phyloP scores from a whole-genome alignment of 2,329 filamentous ascomycete genomes.

The Botrytis aclada region DNA sequence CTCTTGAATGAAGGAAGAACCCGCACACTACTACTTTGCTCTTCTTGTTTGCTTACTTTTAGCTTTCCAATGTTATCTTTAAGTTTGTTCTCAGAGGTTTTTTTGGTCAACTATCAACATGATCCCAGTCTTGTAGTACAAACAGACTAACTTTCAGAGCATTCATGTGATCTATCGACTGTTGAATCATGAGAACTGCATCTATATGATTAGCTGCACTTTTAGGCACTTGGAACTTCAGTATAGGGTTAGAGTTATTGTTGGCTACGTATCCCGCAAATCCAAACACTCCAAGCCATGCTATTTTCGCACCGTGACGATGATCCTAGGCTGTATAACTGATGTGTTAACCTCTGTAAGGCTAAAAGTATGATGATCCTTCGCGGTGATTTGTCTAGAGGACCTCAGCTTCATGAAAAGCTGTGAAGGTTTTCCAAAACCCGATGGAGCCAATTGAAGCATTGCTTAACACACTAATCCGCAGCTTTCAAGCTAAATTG shows the following conservation, averaged over 20 bases:
- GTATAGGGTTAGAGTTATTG: neutral
- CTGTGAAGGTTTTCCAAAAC: neutral
- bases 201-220: neutral
- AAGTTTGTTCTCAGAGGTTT: neutral
- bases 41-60: neutral
- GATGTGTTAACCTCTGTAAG: neutral
- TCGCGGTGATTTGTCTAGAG: neutral
- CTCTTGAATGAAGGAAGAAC: neutral
- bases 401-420: neutral
- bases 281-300: neutral
- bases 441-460: constrained; percentile 1
- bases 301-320: constrained; percentile 4
- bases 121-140: neutral
- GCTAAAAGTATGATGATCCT: constrained; percentile 1
- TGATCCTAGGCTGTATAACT: neutral
- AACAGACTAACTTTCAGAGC: neutral
- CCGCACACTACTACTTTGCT: neutral
- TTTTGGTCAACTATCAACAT: neutral
- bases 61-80: neutral
- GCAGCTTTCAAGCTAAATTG: neutral
- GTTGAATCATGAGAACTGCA: neutral
- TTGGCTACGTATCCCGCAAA: neutral
- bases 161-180: neutral
- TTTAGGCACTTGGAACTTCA: neutral
- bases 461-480: neutral